Conservation (phyloP, 2,329 filamentous ascomycete species). For the Hymenoscyphus linearis region DNA sequence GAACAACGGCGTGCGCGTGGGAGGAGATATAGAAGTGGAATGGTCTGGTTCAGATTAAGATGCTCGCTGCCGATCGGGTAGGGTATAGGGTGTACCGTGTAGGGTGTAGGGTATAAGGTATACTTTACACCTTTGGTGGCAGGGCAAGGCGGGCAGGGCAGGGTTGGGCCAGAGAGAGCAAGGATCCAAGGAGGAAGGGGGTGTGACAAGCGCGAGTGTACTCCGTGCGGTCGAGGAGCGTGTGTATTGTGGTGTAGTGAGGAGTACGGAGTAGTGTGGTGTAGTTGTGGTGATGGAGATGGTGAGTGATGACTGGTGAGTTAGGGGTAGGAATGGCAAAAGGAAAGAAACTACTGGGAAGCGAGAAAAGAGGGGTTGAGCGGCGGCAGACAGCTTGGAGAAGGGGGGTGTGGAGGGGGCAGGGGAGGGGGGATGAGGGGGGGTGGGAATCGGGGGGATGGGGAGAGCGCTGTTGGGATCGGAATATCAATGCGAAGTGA, state of each 20-base stretch:
- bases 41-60: conserved; percentile 11
- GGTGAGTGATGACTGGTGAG: neutral
- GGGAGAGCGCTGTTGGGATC: neutral
- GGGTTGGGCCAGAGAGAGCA: neutral
- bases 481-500: neutral
- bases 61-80: conserved; percentile 8
- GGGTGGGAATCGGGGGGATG: no score
- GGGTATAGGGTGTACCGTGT: conserved; percentile 13
- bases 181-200: neutral
- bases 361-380: conserved; percentile 3
- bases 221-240: neutral
- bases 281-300: no score
- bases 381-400: conserved; percentile 5
- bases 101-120: conserved; percentile 15
- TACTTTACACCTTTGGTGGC: no score
- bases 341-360: conserved; percentile 4
- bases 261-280: neutral
- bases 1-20: conserved; percentile 8
- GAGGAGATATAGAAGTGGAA: conserved; percentile 19
- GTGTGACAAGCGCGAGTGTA: neutral
- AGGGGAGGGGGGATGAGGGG: no score
- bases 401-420: no score
- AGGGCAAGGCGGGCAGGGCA: conserved; percentile 12
- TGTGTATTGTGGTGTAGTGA: neutral
- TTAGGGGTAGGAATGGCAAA: conserved; percentile 8